Percentiles rank a stretch among this genome's conserved stretches.
Evolutionary conservation across 2,329 filamentous ascomycete genomes (phyloP).

Genomic region (Dryadomyces sulphureus): DNA sequence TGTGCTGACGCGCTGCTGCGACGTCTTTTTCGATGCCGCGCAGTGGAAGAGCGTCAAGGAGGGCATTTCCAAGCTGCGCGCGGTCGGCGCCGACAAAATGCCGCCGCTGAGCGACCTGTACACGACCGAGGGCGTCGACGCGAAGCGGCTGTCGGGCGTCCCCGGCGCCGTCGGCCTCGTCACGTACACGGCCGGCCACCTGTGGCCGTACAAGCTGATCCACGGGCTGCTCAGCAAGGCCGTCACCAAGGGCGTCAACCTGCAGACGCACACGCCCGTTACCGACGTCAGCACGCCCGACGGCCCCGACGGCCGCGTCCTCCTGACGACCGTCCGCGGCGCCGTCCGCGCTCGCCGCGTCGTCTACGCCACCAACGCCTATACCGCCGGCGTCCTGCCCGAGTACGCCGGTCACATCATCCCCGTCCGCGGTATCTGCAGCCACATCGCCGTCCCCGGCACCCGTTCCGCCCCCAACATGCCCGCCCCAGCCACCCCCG

Average conservation of each 20-base stretch:
- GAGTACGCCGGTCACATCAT: conserved; percentile 18
- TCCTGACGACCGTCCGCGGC: conserved; percentile 26
- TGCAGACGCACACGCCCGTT: conserved; percentile 36
- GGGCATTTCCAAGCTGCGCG: conserved; percentile 16
- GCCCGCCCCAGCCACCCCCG: not conserved
- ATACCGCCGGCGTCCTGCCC: conserved; percentile 17
- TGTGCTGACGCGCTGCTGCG: conserved; percentile 22
- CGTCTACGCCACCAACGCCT: conserved; percentile 20
- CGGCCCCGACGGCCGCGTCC: not conserved
- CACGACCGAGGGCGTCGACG: conserved; percentile 15
- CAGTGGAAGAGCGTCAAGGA: conserved; percentile 13
- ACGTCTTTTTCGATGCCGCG: conserved; percentile 20
- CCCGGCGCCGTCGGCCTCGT: conserved; percentile 20
- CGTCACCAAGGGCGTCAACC: conserved; percentile 24
- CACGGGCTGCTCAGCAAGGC: conserved; percentile 3
- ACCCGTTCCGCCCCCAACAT: not conserved
- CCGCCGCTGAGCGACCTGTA: conserved; percentile 11
- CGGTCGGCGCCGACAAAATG: not conserved
- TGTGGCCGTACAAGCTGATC: conserved; percentile 21
- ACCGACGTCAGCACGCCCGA: conserved; percentile 8
- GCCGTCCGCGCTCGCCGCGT: conserved; percentile 20
- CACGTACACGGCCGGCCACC: conserved; percentile 15
- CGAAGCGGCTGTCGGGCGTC: conserved; percentile 18
- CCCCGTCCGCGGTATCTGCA: conserved; percentile 2
- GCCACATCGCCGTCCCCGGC: conserved; percentile 4